phyloP scores from a whole-genome alignment of 2,329 filamentous ascomycete genomes.

The Aureobasidium sp. region DNA sequence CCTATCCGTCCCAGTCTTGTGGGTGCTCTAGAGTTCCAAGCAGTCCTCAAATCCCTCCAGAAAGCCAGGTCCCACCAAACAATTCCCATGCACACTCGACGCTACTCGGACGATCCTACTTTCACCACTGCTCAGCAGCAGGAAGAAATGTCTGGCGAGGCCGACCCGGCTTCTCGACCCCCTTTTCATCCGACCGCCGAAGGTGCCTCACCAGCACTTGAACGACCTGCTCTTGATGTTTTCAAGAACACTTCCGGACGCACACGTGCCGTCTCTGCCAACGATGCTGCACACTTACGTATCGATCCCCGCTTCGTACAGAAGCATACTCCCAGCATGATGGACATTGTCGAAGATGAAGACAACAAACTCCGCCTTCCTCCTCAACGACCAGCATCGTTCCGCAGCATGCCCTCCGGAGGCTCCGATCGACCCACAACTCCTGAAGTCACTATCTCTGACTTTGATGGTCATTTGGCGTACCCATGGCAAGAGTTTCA shows the following conservation, averaged over 20 bases:
- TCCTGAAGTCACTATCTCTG: constrained; percentile 6
- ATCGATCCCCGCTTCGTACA: constrained; percentile 30
- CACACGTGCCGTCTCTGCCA: constrained; percentile 50
- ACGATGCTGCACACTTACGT: constrained; percentile 42
- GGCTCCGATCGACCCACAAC: neutral
- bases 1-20: constrained; percentile 89
- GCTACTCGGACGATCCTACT: constrained; percentile 59
- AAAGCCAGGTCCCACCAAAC: constrained; percentile 69
- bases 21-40: constrained; percentile 87
- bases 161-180: constrained; percentile 37
- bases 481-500: neutral
- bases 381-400: constrained; percentile 6
- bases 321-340: constrained; percentile 4
- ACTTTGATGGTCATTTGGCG: neutral
- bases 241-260: constrained; percentile 19
- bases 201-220: neutral
- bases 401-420: constrained; percentile 3
- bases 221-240: constrained; percentile 20
- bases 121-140: constrained; percentile 37
- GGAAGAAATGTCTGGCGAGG: constrained; percentile 38
- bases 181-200: constrained; percentile 21
- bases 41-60: constrained; percentile 78
- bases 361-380: constrained; percentile 11
- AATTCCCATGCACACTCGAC: constrained; percentile 58
- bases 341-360: constrained; percentile 18